Conservation (phyloP, 2,329 filamentous ascomycete species). For the Botrytis hyacinthi region DNA sequence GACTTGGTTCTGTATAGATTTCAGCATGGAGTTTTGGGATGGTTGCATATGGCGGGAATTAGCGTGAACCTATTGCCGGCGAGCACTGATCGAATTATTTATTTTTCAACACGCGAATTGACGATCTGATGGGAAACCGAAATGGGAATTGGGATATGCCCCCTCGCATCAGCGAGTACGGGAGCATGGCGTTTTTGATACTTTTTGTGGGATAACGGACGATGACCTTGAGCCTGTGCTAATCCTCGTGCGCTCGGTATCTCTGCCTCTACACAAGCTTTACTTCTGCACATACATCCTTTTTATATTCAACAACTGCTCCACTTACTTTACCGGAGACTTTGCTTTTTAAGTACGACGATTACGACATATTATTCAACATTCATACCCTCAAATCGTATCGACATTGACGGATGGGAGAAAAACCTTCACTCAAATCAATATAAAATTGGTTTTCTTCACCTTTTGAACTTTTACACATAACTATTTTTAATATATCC, state of each 20-base stretch:
- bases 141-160: conserved; percentile 27
- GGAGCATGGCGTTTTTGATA: conserved; percentile 32
- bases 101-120: conserved; percentile 32
- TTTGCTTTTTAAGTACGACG: conserved; percentile 4
- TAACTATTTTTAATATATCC: conserved; percentile 11
- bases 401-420: not conserved
- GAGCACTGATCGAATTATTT: conserved; percentile 37
- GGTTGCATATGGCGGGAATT: conserved; percentile 31
- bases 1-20: conserved; percentile 72
- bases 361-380: conserved; percentile 13
- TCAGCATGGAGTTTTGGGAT: conserved; percentile 33
- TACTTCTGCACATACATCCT: conserved; percentile 28
- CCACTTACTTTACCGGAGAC: conserved; percentile 16
- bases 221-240: conserved; percentile 37
- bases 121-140: conserved; percentile 29
- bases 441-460: conserved; percentile 2
- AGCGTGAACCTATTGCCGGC: conserved; percentile 38
- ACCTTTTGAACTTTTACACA: not conserved
- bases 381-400: conserved; percentile 10
- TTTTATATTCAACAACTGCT: conserved; percentile 25
- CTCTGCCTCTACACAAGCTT: conserved; percentile 24
- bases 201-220: conserved; percentile 24
- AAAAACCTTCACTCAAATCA: conserved; percentile 11
- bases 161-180: conserved; percentile 26
- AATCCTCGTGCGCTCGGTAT: conserved; percentile 38